Evolutionary conservation across 2,329 filamentous ascomycete genomes (phyloP), one percentile per base, ranked within the genome.

Genomic region (Fusarium xylarioides): DNA sequence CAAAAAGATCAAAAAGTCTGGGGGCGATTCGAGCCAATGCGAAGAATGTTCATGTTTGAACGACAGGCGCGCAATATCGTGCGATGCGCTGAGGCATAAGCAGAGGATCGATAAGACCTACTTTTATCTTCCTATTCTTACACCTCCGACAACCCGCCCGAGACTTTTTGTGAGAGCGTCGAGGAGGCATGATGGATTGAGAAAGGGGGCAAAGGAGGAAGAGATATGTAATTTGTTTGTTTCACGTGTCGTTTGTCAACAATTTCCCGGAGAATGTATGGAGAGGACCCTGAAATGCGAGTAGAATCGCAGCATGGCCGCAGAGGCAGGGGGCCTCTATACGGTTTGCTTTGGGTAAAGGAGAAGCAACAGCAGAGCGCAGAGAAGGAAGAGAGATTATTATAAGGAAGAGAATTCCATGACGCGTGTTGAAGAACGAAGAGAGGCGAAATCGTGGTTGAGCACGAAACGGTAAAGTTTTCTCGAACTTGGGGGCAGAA

Each of bases 101-200:
- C 37, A 55, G 52, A 63, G 59, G 56, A 62, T 47, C 47, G 30
- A 44, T 23, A 43, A 46, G 37, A 61, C 77, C 54, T 81, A 91
- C 90, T 88, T 93, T 93, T 78, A 93, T 91, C 81, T 92, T 92
- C 69, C 91, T 85, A 62, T 85, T 84, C 82, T 92, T 93, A 81
- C 91, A 93, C 66, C 89, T 84, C 70, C 87, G 85, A 76, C 91
- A 93, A 50, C 91, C 91, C 57, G 90, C 87, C 74, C 91, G 87
- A 63, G 90, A 92, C 83, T 92, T 93, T 79, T 91, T 92, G 81
- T 93, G 91, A 46, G 90, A 91, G 79, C 90, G 86, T 77, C 90
- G 85, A 35, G 90, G 90, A 68, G 90, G 89, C 90, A 91, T 91
- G 52, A 70, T 80, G 58, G 44, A 34, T 38, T 53, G 23, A 43